A percentile compares a stretch with the other conserved stretches of the same genome.
phyloP scores from a whole-genome alignment of 1,284 basidiomycete genomes.

The Pascua guehoae region DNA sequence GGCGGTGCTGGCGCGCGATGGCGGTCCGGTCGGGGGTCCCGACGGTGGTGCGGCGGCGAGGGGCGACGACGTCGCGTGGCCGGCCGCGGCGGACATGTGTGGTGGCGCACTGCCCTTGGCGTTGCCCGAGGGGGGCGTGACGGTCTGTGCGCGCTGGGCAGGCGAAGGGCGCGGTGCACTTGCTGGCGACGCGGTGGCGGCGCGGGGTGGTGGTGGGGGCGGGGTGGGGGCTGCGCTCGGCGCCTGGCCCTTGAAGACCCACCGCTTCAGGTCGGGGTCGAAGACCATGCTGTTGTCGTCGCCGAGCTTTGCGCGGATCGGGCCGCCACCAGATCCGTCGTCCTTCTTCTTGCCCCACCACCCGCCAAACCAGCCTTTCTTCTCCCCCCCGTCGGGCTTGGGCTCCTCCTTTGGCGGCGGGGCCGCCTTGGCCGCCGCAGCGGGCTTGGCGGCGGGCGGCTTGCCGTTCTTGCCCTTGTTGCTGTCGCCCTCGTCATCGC shows the following conservation, averaged over 20 bases:
- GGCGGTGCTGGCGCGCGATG: neutral
- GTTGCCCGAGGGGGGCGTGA: conserved; percentile 16
- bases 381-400: neutral
- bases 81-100: neutral
- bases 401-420: neutral
- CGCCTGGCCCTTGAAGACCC: conserved; percentile 89
- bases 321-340: conserved; percentile 55
- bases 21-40: neutral
- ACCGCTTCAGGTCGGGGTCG: conserved; percentile 88
- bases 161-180: conserved; percentile 55
- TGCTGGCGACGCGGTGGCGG: conserved; percentile 75
- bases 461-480: conserved; percentile 29
- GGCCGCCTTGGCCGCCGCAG: conserved; percentile 17
- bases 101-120: neutral
- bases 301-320: conserved; percentile 82
- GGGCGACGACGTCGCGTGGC: neutral
- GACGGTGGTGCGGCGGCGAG: neutral
- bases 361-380: conserved; percentile 56
- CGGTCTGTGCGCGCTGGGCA: conserved; percentile 35
- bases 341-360: conserved; percentile 63
- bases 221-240: conserved; percentile 54
- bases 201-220: conserved; percentile 61
- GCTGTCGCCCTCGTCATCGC: conserved; percentile 29
- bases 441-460: conserved; percentile 26
- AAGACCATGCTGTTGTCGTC: conserved; percentile 90